Conservation (phyloP, 2,329 filamentous ascomycete genomes). For the Exophiala mesophila region DNA sequence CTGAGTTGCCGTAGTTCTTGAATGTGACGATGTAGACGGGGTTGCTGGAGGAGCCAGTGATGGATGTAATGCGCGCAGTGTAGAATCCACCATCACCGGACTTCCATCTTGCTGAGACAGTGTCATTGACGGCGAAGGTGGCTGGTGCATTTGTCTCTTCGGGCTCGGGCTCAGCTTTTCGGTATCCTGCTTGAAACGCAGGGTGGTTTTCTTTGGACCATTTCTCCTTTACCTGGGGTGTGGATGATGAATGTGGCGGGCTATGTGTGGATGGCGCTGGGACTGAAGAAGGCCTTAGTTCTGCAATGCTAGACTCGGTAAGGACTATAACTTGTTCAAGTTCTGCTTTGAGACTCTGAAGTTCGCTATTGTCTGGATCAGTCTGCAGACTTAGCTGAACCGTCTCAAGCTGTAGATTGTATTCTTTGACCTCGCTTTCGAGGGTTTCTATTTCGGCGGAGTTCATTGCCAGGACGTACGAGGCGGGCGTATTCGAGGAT, state of each 20-base stretch:
- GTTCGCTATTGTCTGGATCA: constrained; percentile 74
- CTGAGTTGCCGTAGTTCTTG: constrained; percentile 76
- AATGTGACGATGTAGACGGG: constrained; percentile 95
- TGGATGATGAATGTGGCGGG: constrained; percentile 34
- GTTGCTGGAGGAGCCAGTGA: constrained; percentile 84
- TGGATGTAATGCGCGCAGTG: constrained; percentile 84
- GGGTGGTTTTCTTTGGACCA: constrained; percentile 79
- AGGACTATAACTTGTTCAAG: constrained; percentile 76
- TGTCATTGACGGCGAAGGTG: constrained; percentile 81
- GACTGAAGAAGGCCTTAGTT: constrained; percentile 60
- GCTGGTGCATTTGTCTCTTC: constrained; percentile 36
- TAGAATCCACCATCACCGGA: constrained; percentile 88
- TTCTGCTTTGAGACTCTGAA: constrained; percentile 71
- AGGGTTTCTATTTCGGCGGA: constrained; percentile 37
- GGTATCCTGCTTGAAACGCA: constrained; percentile 61
- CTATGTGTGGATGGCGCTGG: constrained; percentile 26
- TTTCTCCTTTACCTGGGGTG: constrained; percentile 60
- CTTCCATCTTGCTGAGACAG: constrained; percentile 82
- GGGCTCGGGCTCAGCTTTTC: constrained; percentile 49
- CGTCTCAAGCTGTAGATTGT: constrained; percentile 68
- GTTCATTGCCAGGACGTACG: constrained; percentile 35
- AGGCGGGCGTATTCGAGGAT: no score
- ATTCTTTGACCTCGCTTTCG: constrained; percentile 53
- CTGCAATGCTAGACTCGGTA: constrained; percentile 73
- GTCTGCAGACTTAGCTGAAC: constrained; percentile 70